A percentile compares a stretch with the other conserved stretches of the same genome.
phyloP scores from a whole-genome alignment of 164 flowering plant species.

The Saururus chinensis region DNA sequence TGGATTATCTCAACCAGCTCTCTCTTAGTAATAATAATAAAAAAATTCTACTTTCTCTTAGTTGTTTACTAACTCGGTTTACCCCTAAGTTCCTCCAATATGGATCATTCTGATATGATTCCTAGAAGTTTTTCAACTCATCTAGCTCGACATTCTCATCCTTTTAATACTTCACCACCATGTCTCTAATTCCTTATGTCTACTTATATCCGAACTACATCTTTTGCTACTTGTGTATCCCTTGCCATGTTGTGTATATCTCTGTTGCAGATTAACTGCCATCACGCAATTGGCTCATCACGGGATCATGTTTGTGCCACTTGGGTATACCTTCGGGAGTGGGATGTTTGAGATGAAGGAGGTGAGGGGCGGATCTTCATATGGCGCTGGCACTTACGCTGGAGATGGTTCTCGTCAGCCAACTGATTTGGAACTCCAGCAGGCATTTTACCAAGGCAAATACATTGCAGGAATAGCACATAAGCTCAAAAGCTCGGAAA shows the following conservation, averaged over 20 bases:
- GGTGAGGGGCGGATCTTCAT: constrained; percentile 62
- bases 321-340: constrained; percentile 66
- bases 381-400: constrained; percentile 82
- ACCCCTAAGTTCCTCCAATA: too few relatives aligned
- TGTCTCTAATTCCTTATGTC: too few relatives aligned
- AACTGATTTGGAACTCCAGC: constrained; percentile 36
- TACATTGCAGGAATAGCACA: constrained; percentile 28
- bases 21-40: too few relatives aligned
- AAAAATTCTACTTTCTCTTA: too few relatives aligned
- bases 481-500: constrained; percentile 5
- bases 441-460: constrained; percentile 80
- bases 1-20: too few relatives aligned
- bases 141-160: too few relatives aligned
- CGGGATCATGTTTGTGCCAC: constrained; percentile 63
- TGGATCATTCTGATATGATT: too few relatives aligned
- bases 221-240: background rate
- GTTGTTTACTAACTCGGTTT: too few relatives aligned
- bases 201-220: too few relatives aligned
- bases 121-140: too few relatives aligned
- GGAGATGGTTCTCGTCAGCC: constrained; percentile 70
- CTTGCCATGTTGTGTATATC: background rate
- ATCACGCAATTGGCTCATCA: constrained; percentile 63
- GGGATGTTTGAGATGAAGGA: constrained; percentile 63
- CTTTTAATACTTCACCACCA: too few relatives aligned
- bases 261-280: constrained; percentile 45